phyloP scores from a whole-genome alignment of 2,329 filamentous ascomycete species.

The Alternaria triticimaculans region DNA sequence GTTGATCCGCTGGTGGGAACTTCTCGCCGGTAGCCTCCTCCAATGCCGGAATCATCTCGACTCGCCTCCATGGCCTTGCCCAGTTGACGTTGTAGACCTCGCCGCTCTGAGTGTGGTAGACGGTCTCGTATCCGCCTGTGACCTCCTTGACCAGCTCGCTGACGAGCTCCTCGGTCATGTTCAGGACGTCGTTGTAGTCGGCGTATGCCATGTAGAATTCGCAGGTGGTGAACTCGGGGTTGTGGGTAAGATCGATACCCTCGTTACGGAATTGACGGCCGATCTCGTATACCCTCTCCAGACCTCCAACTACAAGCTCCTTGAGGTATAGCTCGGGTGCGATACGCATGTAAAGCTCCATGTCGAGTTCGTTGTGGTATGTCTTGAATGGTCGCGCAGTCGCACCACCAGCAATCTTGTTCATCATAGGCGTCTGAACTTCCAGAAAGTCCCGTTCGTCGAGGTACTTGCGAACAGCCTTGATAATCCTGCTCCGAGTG shows the following conservation, averaged over 20 bases:
- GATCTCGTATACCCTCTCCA: constrained; percentile 94
- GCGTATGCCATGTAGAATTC: constrained; percentile 88
- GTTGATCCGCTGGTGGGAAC: constrained; percentile 86
- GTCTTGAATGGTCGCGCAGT: constrained; percentile 95
- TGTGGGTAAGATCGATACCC: constrained; percentile 90
- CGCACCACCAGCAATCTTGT: constrained; percentile 91
- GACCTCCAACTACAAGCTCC: constrained; percentile 91
- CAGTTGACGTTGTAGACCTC: constrained; percentile 93
- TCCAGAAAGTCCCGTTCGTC: constrained; percentile 88
- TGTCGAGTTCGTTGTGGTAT: constrained; percentile 93
- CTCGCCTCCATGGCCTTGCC: constrained; percentile 89
- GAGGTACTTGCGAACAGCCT: constrained; percentile 87
- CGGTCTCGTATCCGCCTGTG: constrained; percentile 83
- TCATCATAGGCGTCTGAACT: constrained; percentile 96
- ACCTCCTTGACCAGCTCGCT: constrained; percentile 87
- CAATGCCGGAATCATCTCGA: constrained; percentile 94
- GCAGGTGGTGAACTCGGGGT: constrained; percentile 96
- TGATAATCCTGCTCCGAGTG: constrained; percentile 85
- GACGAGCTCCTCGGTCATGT: constrained; percentile 91
- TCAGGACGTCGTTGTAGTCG: constrained; percentile 81
- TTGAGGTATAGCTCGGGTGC: constrained; percentile 97
- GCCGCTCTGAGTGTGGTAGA: constrained; percentile 84
- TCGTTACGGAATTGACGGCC: constrained; percentile 97
- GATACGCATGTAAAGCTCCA: constrained; percentile 93
- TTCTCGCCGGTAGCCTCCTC: constrained; percentile 91